Percentiles rank a stretch among this genome's conserved stretches.
phyloP scores from a whole-genome alignment of 202 grass and related monocot species.

The Digitaria exilis region DNA sequence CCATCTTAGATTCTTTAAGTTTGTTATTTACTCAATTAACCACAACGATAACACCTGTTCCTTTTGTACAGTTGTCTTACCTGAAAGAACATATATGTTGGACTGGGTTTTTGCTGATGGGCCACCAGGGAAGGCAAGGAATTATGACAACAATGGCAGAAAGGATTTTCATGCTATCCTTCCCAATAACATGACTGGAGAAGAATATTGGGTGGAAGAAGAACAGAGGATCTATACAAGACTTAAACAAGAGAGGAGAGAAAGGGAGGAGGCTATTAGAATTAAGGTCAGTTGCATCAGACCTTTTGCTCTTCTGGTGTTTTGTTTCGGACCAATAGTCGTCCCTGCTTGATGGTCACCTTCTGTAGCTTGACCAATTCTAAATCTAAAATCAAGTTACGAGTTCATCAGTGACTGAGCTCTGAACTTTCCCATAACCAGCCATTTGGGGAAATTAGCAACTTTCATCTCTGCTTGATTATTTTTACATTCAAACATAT shows the following conservation, averaged over 20 bases:
- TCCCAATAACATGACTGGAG: conserved; percentile 43
- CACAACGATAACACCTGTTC: conserved; percentile 18
- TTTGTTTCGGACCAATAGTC: neutral
- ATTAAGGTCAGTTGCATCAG: conserved; percentile 53
- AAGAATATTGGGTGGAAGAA: conserved; percentile 74
- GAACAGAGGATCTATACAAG: conserved; percentile 71
- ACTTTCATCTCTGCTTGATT: neutral
- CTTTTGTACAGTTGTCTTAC: conserved; percentile 60
- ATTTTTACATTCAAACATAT: neutral
- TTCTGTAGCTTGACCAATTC: neutral
- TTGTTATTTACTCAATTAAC: conserved; percentile 21
- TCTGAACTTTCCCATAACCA: neutral
- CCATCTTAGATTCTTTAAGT: conserved; percentile 4
- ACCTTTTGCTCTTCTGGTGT: conserved; percentile 15
- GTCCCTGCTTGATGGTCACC: neutral
- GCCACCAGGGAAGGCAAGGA: conserved; percentile 62
- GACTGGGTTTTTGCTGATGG: conserved; percentile 92
- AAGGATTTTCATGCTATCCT: conserved; percentile 86
- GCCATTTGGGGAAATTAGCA: neutral
- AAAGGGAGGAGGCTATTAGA: conserved; percentile 61
- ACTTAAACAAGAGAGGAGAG: conserved; percentile 73
- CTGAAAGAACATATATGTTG: conserved; percentile 60
- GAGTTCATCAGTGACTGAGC: neutral
- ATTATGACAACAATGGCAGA: conserved; percentile 82
- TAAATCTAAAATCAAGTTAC: neutral